A percentile compares a stretch with the other conserved stretches of the same genome.
Evolutionary conservation across 83 land plant species (phyloP).

Genomic region (Picea mariana): DNA sequence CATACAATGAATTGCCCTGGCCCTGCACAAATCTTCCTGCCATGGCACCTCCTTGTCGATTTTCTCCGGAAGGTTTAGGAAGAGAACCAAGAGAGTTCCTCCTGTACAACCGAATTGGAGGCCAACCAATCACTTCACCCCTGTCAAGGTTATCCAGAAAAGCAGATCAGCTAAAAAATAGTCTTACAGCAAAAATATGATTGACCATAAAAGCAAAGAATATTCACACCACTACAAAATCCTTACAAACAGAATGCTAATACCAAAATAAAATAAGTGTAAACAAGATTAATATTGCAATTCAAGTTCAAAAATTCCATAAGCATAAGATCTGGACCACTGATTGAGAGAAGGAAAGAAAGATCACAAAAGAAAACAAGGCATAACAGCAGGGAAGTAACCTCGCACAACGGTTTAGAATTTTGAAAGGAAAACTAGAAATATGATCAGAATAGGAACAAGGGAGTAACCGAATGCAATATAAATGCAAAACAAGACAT

Average conservation of each 20-base stretch:
- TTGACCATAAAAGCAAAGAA: too few relatives aligned
- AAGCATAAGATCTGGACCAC: too few relatives aligned
- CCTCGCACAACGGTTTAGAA: neutral
- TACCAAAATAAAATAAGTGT: too few relatives aligned
- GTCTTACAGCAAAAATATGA: neutral
- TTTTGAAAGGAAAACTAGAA: neutral
- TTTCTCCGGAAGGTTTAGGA: constrained; percentile 18
- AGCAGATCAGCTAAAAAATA: neutral
- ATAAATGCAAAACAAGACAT: neutral
- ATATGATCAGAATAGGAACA: neutral
- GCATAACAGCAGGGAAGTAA: neutral
- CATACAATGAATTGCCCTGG: constrained; percentile 32
- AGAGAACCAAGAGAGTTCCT: constrained; percentile 52
- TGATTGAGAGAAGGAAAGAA: too few relatives aligned
- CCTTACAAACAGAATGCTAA: too few relatives aligned
- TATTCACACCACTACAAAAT: too few relatives aligned
- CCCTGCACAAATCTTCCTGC: neutral
- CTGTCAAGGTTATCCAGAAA: constrained; percentile 14
- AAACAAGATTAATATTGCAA: too few relatives aligned
- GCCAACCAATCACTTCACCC: constrained; percentile 67
- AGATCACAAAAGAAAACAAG: neutral
- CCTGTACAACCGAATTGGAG: constrained; percentile 55
- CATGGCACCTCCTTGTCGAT: neutral
- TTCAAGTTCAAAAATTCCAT: too few relatives aligned
- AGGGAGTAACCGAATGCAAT: neutral